Evolutionary conservation across 139 green algal species (phyloP).

Genomic region (Desmodesmus armatus): DNA sequence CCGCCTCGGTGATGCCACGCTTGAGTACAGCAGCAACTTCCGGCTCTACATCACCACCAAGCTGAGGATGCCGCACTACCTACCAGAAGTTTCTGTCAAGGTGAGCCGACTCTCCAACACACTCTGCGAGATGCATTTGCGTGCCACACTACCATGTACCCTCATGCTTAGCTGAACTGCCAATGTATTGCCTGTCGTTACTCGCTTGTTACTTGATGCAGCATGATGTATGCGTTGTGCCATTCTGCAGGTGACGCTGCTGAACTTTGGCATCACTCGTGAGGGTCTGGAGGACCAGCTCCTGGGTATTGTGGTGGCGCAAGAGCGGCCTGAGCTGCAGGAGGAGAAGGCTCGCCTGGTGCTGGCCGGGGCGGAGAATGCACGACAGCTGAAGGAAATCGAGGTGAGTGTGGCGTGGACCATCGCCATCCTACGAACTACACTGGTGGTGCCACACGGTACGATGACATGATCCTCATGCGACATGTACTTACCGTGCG

Average conservation of each 20-base stretch:
- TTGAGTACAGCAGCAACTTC: constrained; percentile 86
- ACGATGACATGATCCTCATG: no score
- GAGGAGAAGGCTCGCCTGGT: constrained; percentile 87
- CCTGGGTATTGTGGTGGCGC: constrained; percentile 57
- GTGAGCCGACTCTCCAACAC: no score
- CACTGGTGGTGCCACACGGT: constrained; percentile 85
- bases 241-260: constrained; percentile 80
- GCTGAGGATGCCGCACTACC: constrained; percentile 88
- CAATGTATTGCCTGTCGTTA: not conserved
- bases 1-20: constrained; percentile 77
- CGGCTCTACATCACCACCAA: constrained; percentile 93
- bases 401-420: constrained; percentile 64
- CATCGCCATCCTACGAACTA: constrained; percentile 86
- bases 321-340: constrained; percentile 84
- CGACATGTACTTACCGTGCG: no score
- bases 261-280: constrained; percentile 90
- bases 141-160: no score
- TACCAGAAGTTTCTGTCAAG: constrained; percentile 86
- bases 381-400: constrained; percentile 85
- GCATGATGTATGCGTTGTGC: not conserved
- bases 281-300: constrained; percentile 88
- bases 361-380: constrained; percentile 79
- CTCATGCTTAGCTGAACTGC: not conserved
- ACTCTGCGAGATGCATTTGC: no score
- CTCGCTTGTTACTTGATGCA: not conserved